phyloP scores from a whole-genome alignment of 106 monocot species.

The Dioscorea zingiberensis region DNA sequence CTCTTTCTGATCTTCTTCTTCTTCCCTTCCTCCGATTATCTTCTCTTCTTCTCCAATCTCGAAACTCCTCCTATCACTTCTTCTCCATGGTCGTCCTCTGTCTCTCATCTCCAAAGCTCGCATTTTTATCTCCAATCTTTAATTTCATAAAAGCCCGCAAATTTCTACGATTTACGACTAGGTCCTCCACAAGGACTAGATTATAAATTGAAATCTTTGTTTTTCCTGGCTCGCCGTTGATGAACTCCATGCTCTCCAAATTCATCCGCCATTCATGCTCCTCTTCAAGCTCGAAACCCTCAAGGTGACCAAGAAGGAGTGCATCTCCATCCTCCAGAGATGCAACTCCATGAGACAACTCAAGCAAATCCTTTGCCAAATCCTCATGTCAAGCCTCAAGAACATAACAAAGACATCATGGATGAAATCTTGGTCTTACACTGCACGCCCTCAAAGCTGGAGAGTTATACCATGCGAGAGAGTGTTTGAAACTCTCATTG shows the following conservation, averaged over 20 bases:
- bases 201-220: no score
- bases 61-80: no score
- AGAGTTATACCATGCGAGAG: slow-evolving; percentile 23
- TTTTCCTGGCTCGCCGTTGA: no score
- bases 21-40: no score
- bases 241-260: slow-evolving; percentile 2
- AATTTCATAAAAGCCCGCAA: no score
- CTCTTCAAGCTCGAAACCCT: slow-evolving; percentile 1
- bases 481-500: slow-evolving; percentile 12
- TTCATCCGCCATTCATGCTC: neutral
- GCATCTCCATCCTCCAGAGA: slow-evolving; percentile 22
- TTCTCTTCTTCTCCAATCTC: no score
- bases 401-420: slow-evolving; percentile 25
- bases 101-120: neutral
- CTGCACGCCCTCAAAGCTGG: slow-evolving; percentile 19
- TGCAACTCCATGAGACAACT: slow-evolving; percentile 32
- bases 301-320: slow-evolving; percentile 28
- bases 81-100: neutral
- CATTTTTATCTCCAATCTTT: no score
- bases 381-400: slow-evolving; percentile 31
- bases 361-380: slow-evolving; percentile 39
- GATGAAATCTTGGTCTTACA: slow-evolving; percentile 33
- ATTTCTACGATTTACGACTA: no score
- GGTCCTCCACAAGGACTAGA: no score
- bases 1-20: no score